Conservation (phyloP, 495 filamentous ascomycete genomes). For the Lasiosphaeris hirsuta region DNA sequence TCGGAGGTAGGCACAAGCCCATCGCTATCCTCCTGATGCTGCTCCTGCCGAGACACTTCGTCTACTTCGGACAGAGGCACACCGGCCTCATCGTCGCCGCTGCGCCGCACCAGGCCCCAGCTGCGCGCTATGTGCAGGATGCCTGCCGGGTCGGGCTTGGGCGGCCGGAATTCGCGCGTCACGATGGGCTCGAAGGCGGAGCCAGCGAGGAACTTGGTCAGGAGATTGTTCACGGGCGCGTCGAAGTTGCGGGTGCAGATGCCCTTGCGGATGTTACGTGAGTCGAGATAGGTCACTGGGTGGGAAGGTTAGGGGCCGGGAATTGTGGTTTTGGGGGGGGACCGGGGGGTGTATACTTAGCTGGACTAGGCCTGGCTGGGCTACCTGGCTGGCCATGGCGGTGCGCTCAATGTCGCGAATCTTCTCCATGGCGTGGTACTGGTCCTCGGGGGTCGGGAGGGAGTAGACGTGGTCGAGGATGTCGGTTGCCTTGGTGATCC, state of each 20-base stretch:
- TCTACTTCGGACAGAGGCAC: constrained; percentile 22
- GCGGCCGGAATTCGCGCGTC: constrained; percentile 76
- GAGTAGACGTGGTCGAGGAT: constrained; percentile 84
- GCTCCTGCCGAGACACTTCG: constrained; percentile 14
- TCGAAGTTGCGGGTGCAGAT: constrained; percentile 97
- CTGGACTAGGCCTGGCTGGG: constrained; percentile 70
- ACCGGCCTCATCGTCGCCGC: constrained; percentile 41
- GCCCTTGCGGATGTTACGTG: constrained; percentile 61
- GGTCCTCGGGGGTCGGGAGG: constrained; percentile 58
- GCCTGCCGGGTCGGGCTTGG: constrained; percentile 87
- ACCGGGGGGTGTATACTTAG: constrained; percentile 41
- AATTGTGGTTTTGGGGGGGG: too few relatives aligned
- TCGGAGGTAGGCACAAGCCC: constrained; percentile 14
- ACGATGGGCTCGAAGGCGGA: constrained; percentile 76
- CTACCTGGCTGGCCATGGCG: constrained; percentile 73
- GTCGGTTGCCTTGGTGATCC: constrained; percentile 66
- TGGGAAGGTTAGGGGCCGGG: too few relatives aligned
- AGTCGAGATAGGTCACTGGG: constrained; percentile 68
- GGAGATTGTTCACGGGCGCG: constrained; percentile 60
- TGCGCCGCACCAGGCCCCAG: constrained; percentile 61
- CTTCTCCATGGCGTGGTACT: constrained; percentile 60
- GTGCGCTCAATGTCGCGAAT: constrained; percentile 75
- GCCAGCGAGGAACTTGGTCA: constrained; percentile 65
- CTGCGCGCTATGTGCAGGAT: constrained; percentile 75
- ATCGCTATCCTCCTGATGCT: constrained; percentile 15